Percentiles rank a stretch among this genome's conserved stretches.
These are phyloP conservation scores for Aspergillus tanneri DNA, from an alignment of 2,329 filamentous ascomycete species.

Conservation along the genomic window DNA sequence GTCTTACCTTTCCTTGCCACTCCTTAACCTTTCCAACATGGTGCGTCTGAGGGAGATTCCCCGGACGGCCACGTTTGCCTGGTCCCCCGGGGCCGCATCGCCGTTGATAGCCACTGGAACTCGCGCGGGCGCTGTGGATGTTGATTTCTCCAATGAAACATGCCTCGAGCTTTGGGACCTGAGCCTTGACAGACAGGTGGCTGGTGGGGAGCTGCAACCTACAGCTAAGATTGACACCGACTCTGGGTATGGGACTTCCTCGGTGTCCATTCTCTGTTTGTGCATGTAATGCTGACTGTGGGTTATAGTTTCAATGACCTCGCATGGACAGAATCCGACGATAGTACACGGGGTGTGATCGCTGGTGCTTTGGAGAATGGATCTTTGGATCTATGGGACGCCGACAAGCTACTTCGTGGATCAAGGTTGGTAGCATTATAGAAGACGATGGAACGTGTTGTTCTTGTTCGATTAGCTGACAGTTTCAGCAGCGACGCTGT, in stretches of 20 bases:
- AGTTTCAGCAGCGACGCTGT: conserved; percentile 61
- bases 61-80: conserved; percentile 94
- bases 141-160: conserved; percentile 96
- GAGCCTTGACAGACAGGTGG: conserved; percentile 71
- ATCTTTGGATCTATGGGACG: conserved; percentile 90
- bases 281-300: conserved; percentile 22
- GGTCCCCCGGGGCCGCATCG: conserved; percentile 77
- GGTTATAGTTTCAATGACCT: conserved; percentile 87
- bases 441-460: background rate
- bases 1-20: conserved; percentile 16
- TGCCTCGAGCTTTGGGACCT: conserved; percentile 97
- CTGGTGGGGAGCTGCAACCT: conserved; percentile 80
- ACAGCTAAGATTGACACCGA: conserved; percentile 81
- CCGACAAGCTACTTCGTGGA: conserved; percentile 61
- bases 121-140: conserved; percentile 89
- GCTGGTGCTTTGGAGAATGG: conserved; percentile 95
- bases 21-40: conserved; percentile 59
- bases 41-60: conserved; percentile 95
- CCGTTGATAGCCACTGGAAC: conserved; percentile 91
- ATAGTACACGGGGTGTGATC: conserved; percentile 82
- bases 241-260: conserved; percentile 65
- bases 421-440: conserved; percentile 45
- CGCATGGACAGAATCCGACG: conserved; percentile 82
- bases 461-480: conserved; percentile 19
- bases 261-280: background rate